Base-by-base conservation (phyloP, 768 basidiomycete genomes). In the Galerina sulciceps region DNA sequence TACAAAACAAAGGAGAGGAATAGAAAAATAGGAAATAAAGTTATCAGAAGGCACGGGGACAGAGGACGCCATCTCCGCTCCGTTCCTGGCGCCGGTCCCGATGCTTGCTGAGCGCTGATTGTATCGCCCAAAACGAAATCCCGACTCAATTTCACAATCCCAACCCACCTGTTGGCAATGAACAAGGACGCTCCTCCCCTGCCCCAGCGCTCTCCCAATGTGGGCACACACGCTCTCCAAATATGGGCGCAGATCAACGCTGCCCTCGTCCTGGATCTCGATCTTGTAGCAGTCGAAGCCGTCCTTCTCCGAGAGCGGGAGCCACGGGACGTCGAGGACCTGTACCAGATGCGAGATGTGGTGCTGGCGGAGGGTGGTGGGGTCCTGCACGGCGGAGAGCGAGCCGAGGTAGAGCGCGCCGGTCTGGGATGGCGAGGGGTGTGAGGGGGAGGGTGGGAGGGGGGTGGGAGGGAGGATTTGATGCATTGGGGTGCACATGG, bases 401-500 rank as follows among this genome's bases (percentile, higher is more conserved):
- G 87, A 88, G 49, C 88, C 90, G 52, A 92, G 79, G 73, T 85
- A 91, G 55, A 92, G 86, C 0, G 79, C 75, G 45, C 90, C 90
- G 14, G 61, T 58, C 22, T 63, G 48, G 14, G 65, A 58, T 15
- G 70, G 67, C 13, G 65, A 61, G 11, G 69, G 68, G 6, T 63
- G 67, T 26, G 62, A 48, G 53, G 69, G 46, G 41, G 68, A 57
- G 47, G 71, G 34, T 6, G 23, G 41, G 41, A 44, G 15, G 26
- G 52, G 44, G 42, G 75, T 73, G 34, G 82, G 79, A 0, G 79
- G 57, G 11, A 90, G 76, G 67, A 92, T 84, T 62, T 82, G 81
- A 73, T 92, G 90, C 90, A 92, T 91, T 0, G 90, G 90, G 0
- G 90, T 92, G 76, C 89, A 91, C 86, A 92, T 90, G 6, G 90